Evolutionary conservation across 2,329 filamentous ascomycete species (phyloP).

Genomic region (Colletotrichum endophyticum): DNA sequence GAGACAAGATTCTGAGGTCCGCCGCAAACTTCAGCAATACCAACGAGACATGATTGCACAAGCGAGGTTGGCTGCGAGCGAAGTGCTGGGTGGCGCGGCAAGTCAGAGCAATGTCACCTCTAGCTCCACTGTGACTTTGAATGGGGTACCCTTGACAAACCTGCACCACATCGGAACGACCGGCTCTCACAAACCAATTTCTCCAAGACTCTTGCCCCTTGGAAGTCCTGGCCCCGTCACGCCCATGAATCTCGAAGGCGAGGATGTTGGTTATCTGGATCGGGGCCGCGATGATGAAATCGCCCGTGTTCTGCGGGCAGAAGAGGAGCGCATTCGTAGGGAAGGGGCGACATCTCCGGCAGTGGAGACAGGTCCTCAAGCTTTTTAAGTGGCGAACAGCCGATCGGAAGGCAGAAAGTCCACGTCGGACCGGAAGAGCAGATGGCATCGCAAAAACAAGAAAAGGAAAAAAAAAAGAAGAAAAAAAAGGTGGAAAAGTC

Average conservation of each 20-base stretch:
- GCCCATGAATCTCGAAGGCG: slow-evolving; percentile 59
- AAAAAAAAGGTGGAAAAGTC: background rate
- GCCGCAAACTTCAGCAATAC: slow-evolving; percentile 60
- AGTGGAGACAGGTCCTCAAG: slow-evolving; percentile 33
- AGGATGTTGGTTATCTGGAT: slow-evolving; percentile 43
- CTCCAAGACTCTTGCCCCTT: slow-evolving; percentile 55
- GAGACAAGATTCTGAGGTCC: slow-evolving; percentile 51
- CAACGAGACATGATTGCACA: slow-evolving; percentile 67
- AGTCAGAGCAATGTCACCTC: slow-evolving; percentile 26
- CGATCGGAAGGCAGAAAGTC: background rate
- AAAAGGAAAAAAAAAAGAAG: background rate
- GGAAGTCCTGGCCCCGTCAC: slow-evolving; percentile 67
- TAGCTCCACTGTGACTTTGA: slow-evolving; percentile 35
- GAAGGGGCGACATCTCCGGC: slow-evolving; percentile 35
- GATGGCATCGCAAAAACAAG: background rate
- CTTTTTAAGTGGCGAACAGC: slow-evolving; percentile 25
- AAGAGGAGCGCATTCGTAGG: slow-evolving; percentile 35
- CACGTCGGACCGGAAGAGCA: background rate
- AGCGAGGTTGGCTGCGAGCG: slow-evolving; percentile 50
- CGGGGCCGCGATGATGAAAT: slow-evolving; percentile 29
- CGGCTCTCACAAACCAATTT: slow-evolving; percentile 50
- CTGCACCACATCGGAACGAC: slow-evolving; percentile 39
- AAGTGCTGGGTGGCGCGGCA: slow-evolving; percentile 30
- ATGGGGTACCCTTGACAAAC: slow-evolving; percentile 39
- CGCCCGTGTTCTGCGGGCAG: slow-evolving; percentile 24